phyloP scores from a whole-genome alignment of 352 stramenopile species.

The Peronospora destructor region DNA sequence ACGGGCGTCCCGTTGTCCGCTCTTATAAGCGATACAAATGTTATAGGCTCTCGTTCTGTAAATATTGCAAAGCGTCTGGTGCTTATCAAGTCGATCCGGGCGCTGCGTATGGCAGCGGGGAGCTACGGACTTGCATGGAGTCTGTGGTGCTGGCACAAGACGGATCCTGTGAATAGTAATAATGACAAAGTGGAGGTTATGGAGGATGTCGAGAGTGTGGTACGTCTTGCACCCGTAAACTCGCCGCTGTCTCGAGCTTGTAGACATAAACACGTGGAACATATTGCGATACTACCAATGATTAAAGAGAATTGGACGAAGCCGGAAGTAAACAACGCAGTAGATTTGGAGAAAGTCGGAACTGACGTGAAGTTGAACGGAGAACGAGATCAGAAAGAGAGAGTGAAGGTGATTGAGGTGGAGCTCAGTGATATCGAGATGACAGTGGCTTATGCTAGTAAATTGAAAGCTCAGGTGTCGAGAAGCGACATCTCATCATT shows the following conservation, averaged over 20 bases:
- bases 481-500: slow-evolving; percentile 1
- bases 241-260: slow-evolving; percentile 42
- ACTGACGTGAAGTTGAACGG: slow-evolving; percentile 3
- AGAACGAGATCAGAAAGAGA: slow-evolving; percentile 3
- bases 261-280: slow-evolving; percentile 37
- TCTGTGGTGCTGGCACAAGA: slow-evolving; percentile 25
- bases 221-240: slow-evolving; percentile 37
- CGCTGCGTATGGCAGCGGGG: slow-evolving; percentile 36
- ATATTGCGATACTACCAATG: slow-evolving; percentile 30
- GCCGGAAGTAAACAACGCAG: slow-evolving; percentile 1
- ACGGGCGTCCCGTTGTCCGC: slow-evolving; percentile 25
- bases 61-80: slow-evolving; percentile 33
- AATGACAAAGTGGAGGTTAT: slow-evolving; percentile 1
- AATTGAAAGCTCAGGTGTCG: slow-evolving; percentile 7
- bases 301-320: background rate
- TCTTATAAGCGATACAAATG: slow-evolving; percentile 23
- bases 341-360: slow-evolving; percentile 22
- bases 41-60: slow-evolving; percentile 6
- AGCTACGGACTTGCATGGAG: slow-evolving; percentile 63
- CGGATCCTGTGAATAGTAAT: background rate
- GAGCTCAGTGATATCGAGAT: slow-evolving; percentile 27
- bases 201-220: slow-evolving; percentile 29
- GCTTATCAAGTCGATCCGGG: slow-evolving; percentile 41
- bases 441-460: slow-evolving; percentile 1
- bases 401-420: slow-evolving; percentile 34